Evolutionary conservation across 2,329 filamentous ascomycete species (phyloP), one percentile per base, ranked within the genome.

Genomic region (Nemania abortiva): DNA sequence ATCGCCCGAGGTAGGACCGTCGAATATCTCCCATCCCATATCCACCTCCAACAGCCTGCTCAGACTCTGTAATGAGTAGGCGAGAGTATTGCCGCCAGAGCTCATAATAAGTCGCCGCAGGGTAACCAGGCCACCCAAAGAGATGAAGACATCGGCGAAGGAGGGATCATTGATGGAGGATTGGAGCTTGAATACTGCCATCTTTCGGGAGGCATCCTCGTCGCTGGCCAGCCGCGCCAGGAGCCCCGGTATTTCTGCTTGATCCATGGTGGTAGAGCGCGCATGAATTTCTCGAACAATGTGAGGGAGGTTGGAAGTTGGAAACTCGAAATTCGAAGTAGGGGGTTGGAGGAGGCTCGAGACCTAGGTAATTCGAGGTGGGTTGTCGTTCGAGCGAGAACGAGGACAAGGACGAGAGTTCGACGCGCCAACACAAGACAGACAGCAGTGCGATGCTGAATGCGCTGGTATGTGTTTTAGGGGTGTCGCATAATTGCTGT

Each of bases 141-240:
- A 90, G 70, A 98, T 97, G 83, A 99, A 99, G 75, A 97, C 90
- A 80, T 98, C 96, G 77, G 96, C 96, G 80, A 98, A 98, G 59
- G 94, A 92, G 29, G 95, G 95, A 82, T 99, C 96, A 79, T 95
- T 95, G 81, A 99, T 97, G 71, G 93, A 94, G 72, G 89, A 91
- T 82, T 99, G 96, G 73, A 99, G 89, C 84, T 98, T 98, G 88
- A 99, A 99, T 70, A 97, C 96, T 69, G 96, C 96, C 93, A 98
- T 98, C 82, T 99, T 99, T 78, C 95, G 93, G 74, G 93, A 91
- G 65, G 93, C 95, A 85, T 99, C 96, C 82, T 97, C 89, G 75
- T 91, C 88, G 82, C 89, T 90, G 49, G 87, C 84, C 70, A 91
- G 84, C 73, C 89, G 88, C 82, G 87, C 84, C 74, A 91, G 84